A percentile compares a stretch with the other conserved stretches of the same genome.
Evolutionary conservation across 2,329 filamentous ascomycete genomes (phyloP).

Genomic region (Sporothrix mexicana): DNA sequence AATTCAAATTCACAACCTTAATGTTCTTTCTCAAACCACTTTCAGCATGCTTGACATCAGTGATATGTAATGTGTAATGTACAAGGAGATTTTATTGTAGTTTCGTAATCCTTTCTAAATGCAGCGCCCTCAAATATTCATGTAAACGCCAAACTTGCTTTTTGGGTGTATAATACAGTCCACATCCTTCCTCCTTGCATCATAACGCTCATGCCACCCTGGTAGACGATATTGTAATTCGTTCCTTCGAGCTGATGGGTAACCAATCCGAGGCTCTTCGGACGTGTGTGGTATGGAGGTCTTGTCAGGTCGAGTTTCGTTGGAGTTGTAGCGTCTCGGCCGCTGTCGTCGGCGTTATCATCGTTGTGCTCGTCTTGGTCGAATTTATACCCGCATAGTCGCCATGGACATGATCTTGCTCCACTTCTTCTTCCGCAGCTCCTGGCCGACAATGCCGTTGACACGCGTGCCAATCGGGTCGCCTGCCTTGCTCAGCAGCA

Average conservation of each 20-base stretch:
- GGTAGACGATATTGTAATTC: background rate
- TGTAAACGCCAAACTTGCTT: constrained; percentile 20
- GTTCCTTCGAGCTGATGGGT: background rate
- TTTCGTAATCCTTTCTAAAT: constrained; percentile 8
- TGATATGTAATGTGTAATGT: constrained; percentile 12
- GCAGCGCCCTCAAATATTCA: constrained; percentile 3
- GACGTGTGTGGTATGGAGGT: too few species aligned
- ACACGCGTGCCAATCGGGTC: constrained; percentile 93
- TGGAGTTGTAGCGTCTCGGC: background rate
- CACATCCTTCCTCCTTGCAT: constrained; percentile 8
- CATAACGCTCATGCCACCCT: background rate
- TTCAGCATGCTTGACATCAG: background rate
- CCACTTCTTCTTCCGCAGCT: constrained; percentile 93
- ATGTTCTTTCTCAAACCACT: background rate
- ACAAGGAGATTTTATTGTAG: constrained; percentile 27
- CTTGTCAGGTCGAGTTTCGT: background rate
- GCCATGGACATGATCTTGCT: constrained; percentile 97
- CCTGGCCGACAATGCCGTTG: constrained; percentile 88
- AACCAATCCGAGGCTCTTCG: background rate
- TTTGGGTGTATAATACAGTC: constrained; percentile 10
- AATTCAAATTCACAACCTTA: background rate
- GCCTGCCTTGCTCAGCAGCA: constrained; percentile 94
- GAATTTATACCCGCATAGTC: constrained; percentile 64
- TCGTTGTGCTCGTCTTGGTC: background rate
- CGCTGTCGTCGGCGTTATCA: constrained; percentile 2